These are phyloP conservation scores for Pleodorina starrii DNA, from an alignment of 139 green algal genomes.

Conservation along the genomic window DNA sequence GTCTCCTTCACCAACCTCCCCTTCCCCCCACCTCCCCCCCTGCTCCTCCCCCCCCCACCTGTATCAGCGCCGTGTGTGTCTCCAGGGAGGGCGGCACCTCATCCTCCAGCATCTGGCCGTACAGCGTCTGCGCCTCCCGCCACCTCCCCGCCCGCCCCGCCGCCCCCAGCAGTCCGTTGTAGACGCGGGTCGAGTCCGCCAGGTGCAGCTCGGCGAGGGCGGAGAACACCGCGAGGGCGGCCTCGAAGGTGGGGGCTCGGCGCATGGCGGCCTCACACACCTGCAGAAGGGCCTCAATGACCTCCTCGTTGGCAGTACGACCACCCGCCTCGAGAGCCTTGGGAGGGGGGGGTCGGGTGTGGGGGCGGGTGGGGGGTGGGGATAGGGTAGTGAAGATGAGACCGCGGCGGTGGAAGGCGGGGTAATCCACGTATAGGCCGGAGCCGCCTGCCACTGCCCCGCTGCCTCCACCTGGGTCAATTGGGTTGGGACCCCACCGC, in stretches of 20 bases:
- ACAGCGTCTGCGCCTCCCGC: slow-evolving; percentile 48
- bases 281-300: slow-evolving; percentile 44
- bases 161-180: slow-evolving; percentile 58
- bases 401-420: too few relatives aligned
- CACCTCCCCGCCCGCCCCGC: slow-evolving; percentile 45
- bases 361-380: neutral
- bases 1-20: too few relatives aligned
- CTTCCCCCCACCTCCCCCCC: neutral
- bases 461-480: too few relatives aligned
- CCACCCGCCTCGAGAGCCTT: slow-evolving; percentile 14
- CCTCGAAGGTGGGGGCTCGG: slow-evolving; percentile 39
- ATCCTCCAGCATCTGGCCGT: slow-evolving; percentile 48
- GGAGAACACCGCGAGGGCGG: slow-evolving; percentile 25
- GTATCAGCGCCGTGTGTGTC: slow-evolving; percentile 58
- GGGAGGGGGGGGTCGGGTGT: neutral
- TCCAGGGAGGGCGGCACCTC: slow-evolving; percentile 36
- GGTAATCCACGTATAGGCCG: too few relatives aligned
- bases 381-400: too few relatives aligned
- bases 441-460: too few relatives aligned
- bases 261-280: slow-evolving; percentile 54
- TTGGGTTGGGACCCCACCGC: too few relatives aligned
- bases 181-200: slow-evolving; percentile 40
- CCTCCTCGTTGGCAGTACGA: slow-evolving; percentile 16
- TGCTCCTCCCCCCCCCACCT: neutral
- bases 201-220: slow-evolving; percentile 24